These are phyloP conservation scores for Linum tenue DNA, from an alignment of 345 rosid genomes.

Conservation along the genomic window DNA sequence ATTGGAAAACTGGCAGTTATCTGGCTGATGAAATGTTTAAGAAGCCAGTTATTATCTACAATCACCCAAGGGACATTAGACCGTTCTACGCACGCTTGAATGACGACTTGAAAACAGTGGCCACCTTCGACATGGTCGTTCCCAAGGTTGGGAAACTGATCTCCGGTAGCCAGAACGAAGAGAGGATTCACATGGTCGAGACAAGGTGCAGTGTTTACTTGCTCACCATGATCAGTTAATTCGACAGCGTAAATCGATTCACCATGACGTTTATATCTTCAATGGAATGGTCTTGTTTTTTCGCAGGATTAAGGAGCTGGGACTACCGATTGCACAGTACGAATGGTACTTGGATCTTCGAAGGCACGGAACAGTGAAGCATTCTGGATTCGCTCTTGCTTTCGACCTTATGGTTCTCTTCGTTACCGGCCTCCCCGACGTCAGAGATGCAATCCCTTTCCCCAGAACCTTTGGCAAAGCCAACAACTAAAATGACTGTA, in stretches of 20 bases:
- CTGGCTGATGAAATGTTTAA: slow-evolving; percentile 63
- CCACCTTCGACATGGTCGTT: slow-evolving; percentile 83
- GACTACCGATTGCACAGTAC: slow-evolving; percentile 40
- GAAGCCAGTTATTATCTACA: slow-evolving; percentile 48
- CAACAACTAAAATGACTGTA: slow-evolving; percentile 23
- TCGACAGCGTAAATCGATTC: not conserved
- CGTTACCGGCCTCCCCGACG: slow-evolving; percentile 57
- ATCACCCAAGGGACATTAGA: slow-evolving; percentile 52
- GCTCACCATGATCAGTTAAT: not conserved
- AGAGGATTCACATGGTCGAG: slow-evolving; percentile 40
- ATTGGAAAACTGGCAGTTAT: slow-evolving; percentile 54
- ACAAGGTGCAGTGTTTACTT: slow-evolving; percentile 29
- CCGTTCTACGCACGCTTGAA: slow-evolving; percentile 64
- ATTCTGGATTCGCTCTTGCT: slow-evolving; percentile 61
- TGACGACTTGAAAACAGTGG: slow-evolving; percentile 66
- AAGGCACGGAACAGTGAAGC: slow-evolving; percentile 67
- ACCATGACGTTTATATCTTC: not conserved
- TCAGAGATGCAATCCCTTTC: slow-evolving; percentile 77
- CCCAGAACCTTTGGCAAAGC: slow-evolving; percentile 52
- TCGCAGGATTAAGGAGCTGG: slow-evolving; percentile 49
- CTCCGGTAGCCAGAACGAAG: slow-evolving; percentile 79
- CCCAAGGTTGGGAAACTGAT: slow-evolving; percentile 67
- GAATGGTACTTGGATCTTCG: slow-evolving; percentile 84
- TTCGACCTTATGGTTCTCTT: slow-evolving; percentile 71
- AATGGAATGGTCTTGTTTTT: not conserved